phyloP scores from a whole-genome alignment of 208 protist genomes.

The Plasmodiophora brassicae region DNA sequence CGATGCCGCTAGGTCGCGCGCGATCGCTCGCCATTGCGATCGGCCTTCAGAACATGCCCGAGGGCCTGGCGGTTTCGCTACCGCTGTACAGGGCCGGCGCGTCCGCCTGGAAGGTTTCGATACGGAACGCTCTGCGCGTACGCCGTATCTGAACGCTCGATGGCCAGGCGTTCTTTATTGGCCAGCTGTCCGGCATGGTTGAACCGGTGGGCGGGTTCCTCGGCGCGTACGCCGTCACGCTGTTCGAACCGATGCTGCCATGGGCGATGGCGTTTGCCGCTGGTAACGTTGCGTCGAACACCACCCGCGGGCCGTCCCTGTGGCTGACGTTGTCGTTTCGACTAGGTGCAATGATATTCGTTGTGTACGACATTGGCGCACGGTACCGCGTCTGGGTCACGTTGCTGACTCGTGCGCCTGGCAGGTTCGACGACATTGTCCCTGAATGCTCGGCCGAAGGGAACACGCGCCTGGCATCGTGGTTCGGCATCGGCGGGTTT shows the following conservation, averaged over 20 bases:
- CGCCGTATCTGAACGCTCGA: neutral
- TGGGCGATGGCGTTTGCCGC: slow-evolving; percentile 54
- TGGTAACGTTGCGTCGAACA: too few species aligned
- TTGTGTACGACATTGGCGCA: too few species aligned
- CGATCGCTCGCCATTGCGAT: slow-evolving; percentile 50
- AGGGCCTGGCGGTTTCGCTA: slow-evolving; percentile 51
- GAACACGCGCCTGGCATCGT: neutral
- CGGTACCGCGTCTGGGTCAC: too few species aligned
- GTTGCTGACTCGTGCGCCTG: too few species aligned
- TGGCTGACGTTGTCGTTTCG: neutral
- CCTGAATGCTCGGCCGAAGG: neutral
- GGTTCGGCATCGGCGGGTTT: neutral
- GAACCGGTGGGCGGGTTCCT: slow-evolving; percentile 51
- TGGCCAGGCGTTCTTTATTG: slow-evolving; percentile 48
- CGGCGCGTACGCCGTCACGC: slow-evolving; percentile 36
- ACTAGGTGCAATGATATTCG: slow-evolving; percentile 10
- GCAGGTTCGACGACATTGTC: slow-evolving; percentile 16
- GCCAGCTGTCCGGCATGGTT: slow-evolving; percentile 54
- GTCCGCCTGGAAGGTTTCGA: neutral
- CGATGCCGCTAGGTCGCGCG: neutral
- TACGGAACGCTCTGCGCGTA: neutral
- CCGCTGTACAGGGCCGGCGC: neutral
- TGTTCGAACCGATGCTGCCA: slow-evolving; percentile 45
- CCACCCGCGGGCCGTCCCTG: neutral
- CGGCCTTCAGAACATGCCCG: slow-evolving; percentile 57